Evolutionary conservation across 2,329 filamentous ascomycete genomes (phyloP), one percentile per base, ranked within the genome.

Genomic region (Bipolaris zeicola): DNA sequence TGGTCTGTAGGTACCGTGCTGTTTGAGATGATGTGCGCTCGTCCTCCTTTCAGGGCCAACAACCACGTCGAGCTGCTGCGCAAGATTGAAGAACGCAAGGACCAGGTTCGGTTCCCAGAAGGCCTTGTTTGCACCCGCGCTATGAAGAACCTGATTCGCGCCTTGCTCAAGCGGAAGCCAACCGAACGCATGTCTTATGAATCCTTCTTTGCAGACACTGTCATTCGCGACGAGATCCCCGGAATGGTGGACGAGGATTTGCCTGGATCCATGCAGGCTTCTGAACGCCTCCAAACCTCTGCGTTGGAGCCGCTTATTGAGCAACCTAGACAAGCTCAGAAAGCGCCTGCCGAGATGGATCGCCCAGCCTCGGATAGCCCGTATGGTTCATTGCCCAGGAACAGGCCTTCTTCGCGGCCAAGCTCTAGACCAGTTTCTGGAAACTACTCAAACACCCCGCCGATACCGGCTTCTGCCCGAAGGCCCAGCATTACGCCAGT

Each of bases 1-100:
- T 99, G 95, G 95, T 99, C 95, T 20, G 92, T 97, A 33, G 95
- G 95, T 48, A 96, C 95, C 16, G 95, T 99, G 7, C 80, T 96
- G 22, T 96, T 92, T 73, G 95, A 99, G 78, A 96, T 99, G 93
- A 87, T 95, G 59, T 91, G 89, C 6, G 94, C 93, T 50, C 89
- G 87, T 60, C 92, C 95, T 20, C 95, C 95, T 0, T 99, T 98
- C 78, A 85, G 92, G 63, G 95, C 95, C 31, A 87, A 87, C 52
- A 98, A 99, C 72, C 95, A 99, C 71, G 93, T 99, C 38, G 95
- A 99, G 74, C 81, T 99, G 34, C 83, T 98, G 41, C 87, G 91
- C 59, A 95, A 90, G 79, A 99, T 99, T 63, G 94, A 98, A 75
- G 89, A 89, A 58, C 88, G 89, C 16, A 89, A 96, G 61, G 94